Evolutionary conservation across 1,284 basidiomycete genomes (phyloP).

Genomic region (Ganoderma multipileum): DNA sequence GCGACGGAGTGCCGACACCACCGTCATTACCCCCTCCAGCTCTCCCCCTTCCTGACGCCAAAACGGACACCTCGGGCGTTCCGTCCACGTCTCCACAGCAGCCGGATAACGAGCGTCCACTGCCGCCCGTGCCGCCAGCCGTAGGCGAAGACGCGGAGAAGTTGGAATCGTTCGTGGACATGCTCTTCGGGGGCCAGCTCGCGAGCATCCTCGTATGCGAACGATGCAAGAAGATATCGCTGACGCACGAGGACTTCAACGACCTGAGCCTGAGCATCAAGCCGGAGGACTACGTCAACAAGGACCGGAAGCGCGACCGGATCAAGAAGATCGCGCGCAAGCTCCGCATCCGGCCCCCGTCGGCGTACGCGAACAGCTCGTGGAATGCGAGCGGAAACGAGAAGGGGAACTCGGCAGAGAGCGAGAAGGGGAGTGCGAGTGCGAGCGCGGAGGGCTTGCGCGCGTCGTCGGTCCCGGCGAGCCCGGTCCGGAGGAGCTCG

Average conservation of each 20-base stretch:
- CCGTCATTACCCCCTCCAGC: slow-evolving; percentile 15
- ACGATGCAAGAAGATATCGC: slow-evolving; percentile 89
- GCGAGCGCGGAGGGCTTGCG: slow-evolving; percentile 27
- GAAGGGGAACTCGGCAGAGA: slow-evolving; percentile 20
- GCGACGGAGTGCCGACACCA: slow-evolving; percentile 17
- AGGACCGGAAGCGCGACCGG: slow-evolving; percentile 72
- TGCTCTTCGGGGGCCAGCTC: slow-evolving; percentile 88
- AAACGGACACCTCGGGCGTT: slow-evolving; percentile 1
- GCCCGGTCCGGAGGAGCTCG: slow-evolving; percentile 37
- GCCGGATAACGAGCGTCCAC: background rate
- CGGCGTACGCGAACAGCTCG: slow-evolving; percentile 22
- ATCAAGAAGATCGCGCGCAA: slow-evolving; percentile 75
- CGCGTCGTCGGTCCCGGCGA: slow-evolving; percentile 43
- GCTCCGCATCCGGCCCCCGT: slow-evolving; percentile 48
- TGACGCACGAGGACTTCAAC: slow-evolving; percentile 93
- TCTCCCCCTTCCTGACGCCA: slow-evolving; percentile 10
- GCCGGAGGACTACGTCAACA: slow-evolving; percentile 74
- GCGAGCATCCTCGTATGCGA: slow-evolving; percentile 93
- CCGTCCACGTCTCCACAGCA: slow-evolving; percentile 1
- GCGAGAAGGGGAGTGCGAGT: slow-evolving; percentile 14
- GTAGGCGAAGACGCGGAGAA: slow-evolving; percentile 48
- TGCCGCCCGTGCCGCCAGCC: slow-evolving; percentile 9
- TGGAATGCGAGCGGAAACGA: slow-evolving; percentile 10
- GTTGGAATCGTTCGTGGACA: slow-evolving; percentile 82
- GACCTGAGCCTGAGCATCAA: slow-evolving; percentile 90